These are phyloP conservation scores for Boletus hoseneyae DNA, from an alignment of 1,284 basidiomycete genomes.

Conservation along the genomic window DNA sequence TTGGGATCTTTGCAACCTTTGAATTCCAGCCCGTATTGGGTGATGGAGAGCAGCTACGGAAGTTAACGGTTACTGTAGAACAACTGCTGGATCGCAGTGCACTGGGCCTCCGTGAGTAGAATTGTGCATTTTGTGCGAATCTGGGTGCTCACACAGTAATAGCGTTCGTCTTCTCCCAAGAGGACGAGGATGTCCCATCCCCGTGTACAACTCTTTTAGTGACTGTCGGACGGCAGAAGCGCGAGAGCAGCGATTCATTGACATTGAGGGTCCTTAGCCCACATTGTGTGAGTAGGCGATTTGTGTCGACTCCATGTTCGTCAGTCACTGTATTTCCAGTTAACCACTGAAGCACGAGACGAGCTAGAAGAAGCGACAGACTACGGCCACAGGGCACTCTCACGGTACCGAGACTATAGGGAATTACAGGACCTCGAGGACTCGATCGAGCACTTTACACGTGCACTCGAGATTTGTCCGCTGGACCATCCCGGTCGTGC, in stretches of 20 bases:
- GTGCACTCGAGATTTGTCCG: slow-evolving; percentile 12
- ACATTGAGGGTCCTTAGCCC: background rate
- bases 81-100: slow-evolving; percentile 4
- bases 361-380: slow-evolving; percentile 7
- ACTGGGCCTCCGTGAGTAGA: background rate
- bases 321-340: background rate
- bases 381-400: slow-evolving; percentile 1
- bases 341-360: background rate
- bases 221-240: background rate
- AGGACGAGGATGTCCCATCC: background rate
- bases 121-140: background rate
- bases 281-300: slow-evolving; percentile 1
- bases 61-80: background rate
- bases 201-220: slow-evolving; percentile 6
- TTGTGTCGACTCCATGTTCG: background rate
- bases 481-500: slow-evolving; percentile 12
- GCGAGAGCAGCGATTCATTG: background rate
- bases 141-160: background rate
- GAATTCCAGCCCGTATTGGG: slow-evolving; percentile 11
- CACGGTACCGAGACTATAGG: background rate
- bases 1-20: slow-evolving; percentile 9
- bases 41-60: background rate
- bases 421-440: slow-evolving; percentile 5
- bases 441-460: slow-evolving; percentile 8
- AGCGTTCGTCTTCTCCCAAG: slow-evolving; percentile 5